phyloP scores from a whole-genome alignment of 768 basidiomycete species.

The Suillus cothurnatus region DNA sequence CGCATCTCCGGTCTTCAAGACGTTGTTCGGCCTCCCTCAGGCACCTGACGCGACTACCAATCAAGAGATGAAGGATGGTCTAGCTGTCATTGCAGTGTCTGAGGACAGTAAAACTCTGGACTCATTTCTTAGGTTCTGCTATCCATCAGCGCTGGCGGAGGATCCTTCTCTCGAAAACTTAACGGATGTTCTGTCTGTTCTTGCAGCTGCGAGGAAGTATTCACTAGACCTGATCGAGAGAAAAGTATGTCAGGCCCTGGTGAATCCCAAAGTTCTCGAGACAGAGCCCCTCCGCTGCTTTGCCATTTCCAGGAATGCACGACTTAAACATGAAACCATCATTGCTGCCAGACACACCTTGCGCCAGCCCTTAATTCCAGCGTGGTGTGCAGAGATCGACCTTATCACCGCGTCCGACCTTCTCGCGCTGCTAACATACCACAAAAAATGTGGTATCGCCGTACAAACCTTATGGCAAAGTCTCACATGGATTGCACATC shows the following conservation, averaged over 20 bases:
- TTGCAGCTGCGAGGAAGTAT: slow-evolving; percentile 30
- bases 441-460: too few species aligned
- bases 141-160: slow-evolving; percentile 24
- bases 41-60: slow-evolving; percentile 4
- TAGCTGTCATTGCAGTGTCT: slow-evolving; percentile 15
- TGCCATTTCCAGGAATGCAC: slow-evolving; percentile 28
- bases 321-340: slow-evolving; percentile 20
- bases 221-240: slow-evolving; percentile 10
- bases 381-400: too few species aligned
- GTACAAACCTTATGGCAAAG: too few species aligned
- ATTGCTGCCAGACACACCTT: too few species aligned
- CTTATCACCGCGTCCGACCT: too few species aligned
- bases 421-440: too few species aligned
- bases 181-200: slow-evolving; percentile 19
- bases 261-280: slow-evolving; percentile 11
- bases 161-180: slow-evolving; percentile 20
- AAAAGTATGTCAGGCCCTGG: slow-evolving; percentile 20
- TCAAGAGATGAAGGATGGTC: slow-evolving; percentile 2
- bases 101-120: slow-evolving; percentile 22
- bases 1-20: slow-evolving; percentile 32
- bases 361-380: too few species aligned
- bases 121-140: slow-evolving; percentile 24
- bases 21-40: slow-evolving; percentile 30
- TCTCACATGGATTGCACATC: too few species aligned
- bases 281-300: slow-evolving; percentile 27